A percentile compares a stretch with the other conserved stretches of the same genome.
Evolutionary conservation across 2,329 filamentous ascomycete species (phyloP).

Genomic region (Anthostomella pinea): DNA sequence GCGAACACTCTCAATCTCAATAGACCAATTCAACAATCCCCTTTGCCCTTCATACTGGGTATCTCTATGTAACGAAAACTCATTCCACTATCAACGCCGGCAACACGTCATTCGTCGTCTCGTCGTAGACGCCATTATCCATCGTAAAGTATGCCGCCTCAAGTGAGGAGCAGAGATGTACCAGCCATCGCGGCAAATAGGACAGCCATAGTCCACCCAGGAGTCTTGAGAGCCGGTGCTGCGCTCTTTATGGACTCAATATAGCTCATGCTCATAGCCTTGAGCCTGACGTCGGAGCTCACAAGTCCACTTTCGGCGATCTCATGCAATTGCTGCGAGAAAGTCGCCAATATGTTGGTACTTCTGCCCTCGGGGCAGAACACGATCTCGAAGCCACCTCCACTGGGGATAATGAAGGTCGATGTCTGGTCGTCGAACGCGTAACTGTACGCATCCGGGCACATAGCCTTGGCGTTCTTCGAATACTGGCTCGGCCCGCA

Average conservation of each 20-base stretch:
- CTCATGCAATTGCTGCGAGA: slow-evolving; percentile 47
- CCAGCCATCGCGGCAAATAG: slow-evolving; percentile 1
- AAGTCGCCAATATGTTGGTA: slow-evolving; percentile 55
- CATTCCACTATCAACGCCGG: too few relatives aligned
- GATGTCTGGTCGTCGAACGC: slow-evolving; percentile 59
- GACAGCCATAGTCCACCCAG: neutral
- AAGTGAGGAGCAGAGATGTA: neutral
- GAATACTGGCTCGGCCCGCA: slow-evolving; percentile 70
- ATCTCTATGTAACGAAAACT: too few relatives aligned
- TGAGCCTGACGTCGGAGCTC: slow-evolving; percentile 30
- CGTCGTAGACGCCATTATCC: too few relatives aligned
- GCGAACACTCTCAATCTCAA: too few relatives aligned
- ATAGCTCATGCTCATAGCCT: slow-evolving; percentile 35
- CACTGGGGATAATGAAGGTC: slow-evolving; percentile 61
- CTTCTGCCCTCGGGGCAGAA: slow-evolving; percentile 68
- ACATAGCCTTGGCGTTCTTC: slow-evolving; percentile 67
- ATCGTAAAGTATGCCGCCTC: too few relatives aligned
- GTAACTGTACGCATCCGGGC: slow-evolving; percentile 82
- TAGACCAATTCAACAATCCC: too few relatives aligned
- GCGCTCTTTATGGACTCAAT: slow-evolving; percentile 28
- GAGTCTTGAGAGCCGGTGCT: neutral
- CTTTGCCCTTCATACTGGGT: too few relatives aligned
- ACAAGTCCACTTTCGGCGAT: slow-evolving; percentile 44
- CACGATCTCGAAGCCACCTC: slow-evolving; percentile 74
- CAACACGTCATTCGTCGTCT: too few relatives aligned